Conservation (phyloP, 2,329 filamentous ascomycete genomes). For the Pseudogymnoascus sp. region DNA sequence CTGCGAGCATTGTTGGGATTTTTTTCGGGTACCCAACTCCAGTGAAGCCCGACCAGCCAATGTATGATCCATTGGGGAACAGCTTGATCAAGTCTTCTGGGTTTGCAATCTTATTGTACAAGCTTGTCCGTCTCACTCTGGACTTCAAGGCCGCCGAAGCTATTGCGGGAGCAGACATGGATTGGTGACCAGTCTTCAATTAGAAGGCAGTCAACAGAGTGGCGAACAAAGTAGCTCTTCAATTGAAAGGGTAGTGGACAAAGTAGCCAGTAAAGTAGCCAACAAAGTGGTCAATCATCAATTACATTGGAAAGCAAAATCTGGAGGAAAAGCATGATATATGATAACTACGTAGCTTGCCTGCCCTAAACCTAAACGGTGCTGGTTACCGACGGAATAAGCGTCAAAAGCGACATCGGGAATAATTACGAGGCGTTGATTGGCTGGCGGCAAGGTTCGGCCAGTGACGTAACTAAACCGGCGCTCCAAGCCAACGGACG, state of each 20-base stretch:
- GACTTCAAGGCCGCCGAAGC: constrained; percentile 54
- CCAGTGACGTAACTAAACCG: neutral
- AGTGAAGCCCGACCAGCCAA: constrained; percentile 88
- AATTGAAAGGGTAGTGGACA: neutral
- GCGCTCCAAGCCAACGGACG: neutral
- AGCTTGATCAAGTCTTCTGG: constrained; percentile 71
- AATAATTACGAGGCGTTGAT: neutral
- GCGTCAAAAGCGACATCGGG: constrained; percentile 5
- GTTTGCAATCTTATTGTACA: constrained; percentile 71
- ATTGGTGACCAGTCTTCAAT: neutral
- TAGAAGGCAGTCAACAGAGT: too few relatives aligned
- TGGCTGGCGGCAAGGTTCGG: constrained; percentile 3
- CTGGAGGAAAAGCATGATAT: neutral
- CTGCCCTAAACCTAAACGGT: neutral
- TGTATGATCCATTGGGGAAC: constrained; percentile 78
- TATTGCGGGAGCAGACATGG: constrained; percentile 5
- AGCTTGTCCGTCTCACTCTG: constrained; percentile 65
- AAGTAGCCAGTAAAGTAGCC: neutral
- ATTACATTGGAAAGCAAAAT: neutral
- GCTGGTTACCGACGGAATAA: constrained; percentile 5
- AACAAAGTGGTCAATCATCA: neutral
- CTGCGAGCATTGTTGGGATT: constrained; percentile 73
- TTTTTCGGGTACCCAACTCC: constrained; percentile 48
- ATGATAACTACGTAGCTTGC: neutral
- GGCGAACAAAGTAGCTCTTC: too few relatives aligned